Evolutionary conservation across 1,284 basidiomycete species (phyloP).

Genomic region (Amylostereum areolatum): DNA sequence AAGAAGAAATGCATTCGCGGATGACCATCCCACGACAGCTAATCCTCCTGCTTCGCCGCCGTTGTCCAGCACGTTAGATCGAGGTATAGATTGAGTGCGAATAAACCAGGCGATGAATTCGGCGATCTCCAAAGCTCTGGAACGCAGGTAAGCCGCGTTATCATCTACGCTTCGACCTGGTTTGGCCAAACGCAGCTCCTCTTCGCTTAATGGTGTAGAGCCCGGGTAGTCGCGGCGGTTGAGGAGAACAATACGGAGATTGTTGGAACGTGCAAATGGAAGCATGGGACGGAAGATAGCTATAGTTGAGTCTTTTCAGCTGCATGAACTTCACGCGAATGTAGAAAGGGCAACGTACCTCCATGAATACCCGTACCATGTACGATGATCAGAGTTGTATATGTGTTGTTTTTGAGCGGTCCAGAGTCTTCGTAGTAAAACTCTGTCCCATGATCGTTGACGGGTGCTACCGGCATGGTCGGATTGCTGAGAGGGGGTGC

Average conservation of each 20-base stretch:
- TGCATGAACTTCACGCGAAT: background rate
- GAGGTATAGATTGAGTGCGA: conserved; percentile 7
- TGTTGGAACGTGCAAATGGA: conserved; percentile 10
- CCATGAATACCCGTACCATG: conserved; percentile 16
- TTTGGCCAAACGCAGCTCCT: conserved; percentile 7
- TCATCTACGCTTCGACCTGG: background rate
- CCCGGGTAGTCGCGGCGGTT: conserved; percentile 18
- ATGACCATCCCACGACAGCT: conserved; percentile 12
- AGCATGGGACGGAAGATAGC: conserved; percentile 16
- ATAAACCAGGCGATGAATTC: conserved; percentile 13
- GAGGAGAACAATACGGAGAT: conserved; percentile 14
- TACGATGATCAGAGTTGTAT: conserved; percentile 17
- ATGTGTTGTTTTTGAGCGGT: conserved; percentile 3
- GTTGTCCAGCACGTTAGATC: background rate
- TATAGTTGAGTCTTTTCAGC: background rate
- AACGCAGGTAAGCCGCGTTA: conserved; percentile 1
- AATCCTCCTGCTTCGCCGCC: conserved; percentile 10
- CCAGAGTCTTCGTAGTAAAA: conserved; percentile 18
- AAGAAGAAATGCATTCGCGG: conserved; percentile 6
- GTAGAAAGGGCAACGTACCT: conserved; percentile 9
- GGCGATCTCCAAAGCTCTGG: conserved; percentile 10
- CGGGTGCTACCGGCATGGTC: conserved; percentile 13
- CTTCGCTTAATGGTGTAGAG: conserved; percentile 15
- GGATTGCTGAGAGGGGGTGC: conserved; percentile 16
- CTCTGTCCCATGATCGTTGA: conserved; percentile 11